Base-by-base conservation (phyloP, 495 filamentous ascomycete genomes). In the Astrocystis sublimbata region DNA sequence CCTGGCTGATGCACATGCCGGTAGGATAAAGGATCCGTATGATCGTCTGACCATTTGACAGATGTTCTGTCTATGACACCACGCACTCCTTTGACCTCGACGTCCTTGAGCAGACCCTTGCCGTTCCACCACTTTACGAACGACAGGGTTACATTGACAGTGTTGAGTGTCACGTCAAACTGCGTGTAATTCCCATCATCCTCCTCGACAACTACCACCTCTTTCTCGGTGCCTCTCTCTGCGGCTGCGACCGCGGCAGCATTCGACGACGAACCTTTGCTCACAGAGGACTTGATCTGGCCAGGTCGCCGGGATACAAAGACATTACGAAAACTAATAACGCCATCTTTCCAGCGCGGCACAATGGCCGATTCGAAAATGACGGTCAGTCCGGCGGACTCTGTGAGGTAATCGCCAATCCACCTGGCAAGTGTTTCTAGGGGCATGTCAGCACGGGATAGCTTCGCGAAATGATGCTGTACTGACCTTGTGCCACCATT, bases 361-460 rank as follows among this genome's bases (percentile, higher is more conserved):
- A 98, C 94, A 66, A 98, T 96, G 13, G 94, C 94, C 62, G 92
- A 97, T 74, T 98, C 94, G 71, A 98, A 98, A 23, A 98, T 89
- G 38, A 98, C 90, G 62, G 93, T 94, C n/a, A 97, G 77, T 3
- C 94, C 94, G 36, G 93, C 94, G 19, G 92, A 96, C 67, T 91
- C 89, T 2, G 94, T 98, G 4, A 98, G 81, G 73, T 98, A 97
- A 73, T 98, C 96, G 2, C 94, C 94, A 38, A 98, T 83, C 88
- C 90, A 96, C 60, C 90, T 83, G 23, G 96, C 94, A 4, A 98
- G 77, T 6, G 92, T 97, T 85, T 98, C 94, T 92, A 58, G 41
- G 24, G 43, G n/a, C 8, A 17, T 7, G 21, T 64, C 55, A 58
- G 33, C 49, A 68, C 26, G 65, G 42, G 47, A 24, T 26, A 53